A percentile compares a stretch with the other conserved stretches of the same genome.
Conservation (phyloP, 2,329 filamentous ascomycete species). For the Penicillium sp. region DNA sequence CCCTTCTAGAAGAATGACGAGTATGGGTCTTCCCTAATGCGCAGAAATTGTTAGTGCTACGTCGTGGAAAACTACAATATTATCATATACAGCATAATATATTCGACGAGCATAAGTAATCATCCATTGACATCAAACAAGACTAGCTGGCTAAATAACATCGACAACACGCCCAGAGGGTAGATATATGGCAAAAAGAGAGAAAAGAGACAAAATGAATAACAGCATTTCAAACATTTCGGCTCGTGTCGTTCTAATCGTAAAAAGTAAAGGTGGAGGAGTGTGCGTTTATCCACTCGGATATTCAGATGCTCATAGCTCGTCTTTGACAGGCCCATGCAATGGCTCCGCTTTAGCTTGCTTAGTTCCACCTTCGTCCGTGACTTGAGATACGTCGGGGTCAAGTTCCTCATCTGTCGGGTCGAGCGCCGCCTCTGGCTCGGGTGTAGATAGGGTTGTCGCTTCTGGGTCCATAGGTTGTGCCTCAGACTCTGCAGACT, state of each 20-base stretch:
- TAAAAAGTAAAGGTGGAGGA: constrained; percentile 1
- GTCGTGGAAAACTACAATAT: too few relatives aligned
- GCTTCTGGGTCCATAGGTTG: not conserved
- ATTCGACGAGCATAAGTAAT: not conserved
- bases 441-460: not conserved
- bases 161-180: constrained; percentile 5
- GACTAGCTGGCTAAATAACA: constrained; percentile 12
- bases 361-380: not conserved
- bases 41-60: too few relatives aligned
- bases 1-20: too few relatives aligned
- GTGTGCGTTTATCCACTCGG: not conserved
- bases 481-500: not conserved
- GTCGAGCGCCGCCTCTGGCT: not conserved
- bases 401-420: not conserved
- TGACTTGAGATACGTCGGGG: not conserved
- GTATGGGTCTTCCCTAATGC: too few relatives aligned
- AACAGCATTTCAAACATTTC: constrained; percentile 7
- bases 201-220: not conserved
- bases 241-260: constrained; percentile 18
- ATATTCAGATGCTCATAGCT: not conserved
- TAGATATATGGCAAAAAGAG: not conserved
- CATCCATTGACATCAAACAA: constrained; percentile 7
- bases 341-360: not conserved
- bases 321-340: not conserved
- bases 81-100: not conserved